A percentile compares a stretch with the other conserved stretches of the same genome.
phyloP scores from a whole-genome alignment of 2,329 filamentous ascomycete genomes.

The Ophiocordyceps camponoti-floridani region DNA sequence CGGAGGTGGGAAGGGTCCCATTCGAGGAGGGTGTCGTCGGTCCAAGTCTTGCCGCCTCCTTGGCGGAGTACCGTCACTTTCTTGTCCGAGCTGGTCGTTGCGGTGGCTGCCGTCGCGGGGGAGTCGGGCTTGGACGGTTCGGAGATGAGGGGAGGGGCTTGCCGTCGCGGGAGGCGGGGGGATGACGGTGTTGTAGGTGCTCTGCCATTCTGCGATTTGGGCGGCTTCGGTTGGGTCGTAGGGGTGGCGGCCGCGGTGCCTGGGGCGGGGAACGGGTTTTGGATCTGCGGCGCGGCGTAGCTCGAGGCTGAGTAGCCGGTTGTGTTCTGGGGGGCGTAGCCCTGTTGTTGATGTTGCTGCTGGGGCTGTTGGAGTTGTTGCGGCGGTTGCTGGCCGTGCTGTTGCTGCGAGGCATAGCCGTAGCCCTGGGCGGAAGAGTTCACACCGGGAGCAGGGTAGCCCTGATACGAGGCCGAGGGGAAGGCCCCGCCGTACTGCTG shows the following conservation, averaged over 20 bases:
- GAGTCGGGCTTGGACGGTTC: constrained; percentile 14
- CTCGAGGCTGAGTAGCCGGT: constrained; percentile 20
- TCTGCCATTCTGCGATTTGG: constrained; percentile 90
- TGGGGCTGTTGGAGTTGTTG: not conserved
- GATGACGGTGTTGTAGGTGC: constrained; percentile 45
- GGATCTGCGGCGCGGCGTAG: constrained; percentile 48
- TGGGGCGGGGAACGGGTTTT: constrained; percentile 63
- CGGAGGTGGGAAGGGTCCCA: constrained; percentile 94
- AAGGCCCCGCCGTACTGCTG: constrained; percentile 3
- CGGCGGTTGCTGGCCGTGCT: too few species aligned
- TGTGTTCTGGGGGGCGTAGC: constrained; percentile 9
- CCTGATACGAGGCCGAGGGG: not conserved
- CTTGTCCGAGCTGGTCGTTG: constrained; percentile 33
- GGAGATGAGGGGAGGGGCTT: constrained; percentile 9
- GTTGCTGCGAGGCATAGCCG: constrained; percentile 5
- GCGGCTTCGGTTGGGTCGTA: constrained; percentile 71
- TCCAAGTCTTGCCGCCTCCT: constrained; percentile 86
- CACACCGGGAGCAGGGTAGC: constrained; percentile 9
- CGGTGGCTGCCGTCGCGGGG: constrained; percentile 16
- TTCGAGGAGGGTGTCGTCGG: constrained; percentile 72
- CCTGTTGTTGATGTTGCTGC: constrained; percentile 6
- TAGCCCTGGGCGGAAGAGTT: constrained; percentile 8
- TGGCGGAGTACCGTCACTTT: constrained; percentile 77
- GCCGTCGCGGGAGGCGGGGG: constrained; percentile 15
- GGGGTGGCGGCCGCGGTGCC: constrained; percentile 21